Evolutionary conservation across 1,284 basidiomycete species (phyloP), one percentile per base, ranked within the genome.

Genomic region (Spongiforma sp.): DNA sequence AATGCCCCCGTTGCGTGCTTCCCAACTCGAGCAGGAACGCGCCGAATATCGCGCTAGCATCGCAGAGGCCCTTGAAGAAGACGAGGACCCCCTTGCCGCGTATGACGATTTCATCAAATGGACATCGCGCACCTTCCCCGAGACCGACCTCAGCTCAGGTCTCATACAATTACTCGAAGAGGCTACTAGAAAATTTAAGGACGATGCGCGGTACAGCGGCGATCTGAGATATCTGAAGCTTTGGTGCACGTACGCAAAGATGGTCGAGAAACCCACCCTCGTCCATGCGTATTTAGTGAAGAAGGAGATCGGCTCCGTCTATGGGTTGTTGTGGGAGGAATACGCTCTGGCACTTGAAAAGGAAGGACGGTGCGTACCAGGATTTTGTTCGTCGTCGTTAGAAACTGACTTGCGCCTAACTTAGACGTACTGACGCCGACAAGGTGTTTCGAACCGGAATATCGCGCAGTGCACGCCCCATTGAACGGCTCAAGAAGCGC

Each of bases 141-240:
- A 77, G 26, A 73, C 74, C 21, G 77, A 82, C 62, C 72, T 79
- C 33, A 75, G 84, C 72, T 84, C 89, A 71, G 90, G 91, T 2
- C 81, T 90, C n/a, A 78, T 87, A 7, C 86, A 89, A 62, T 79
- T 94, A 6, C 81, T 96, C 0, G 93, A 95, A 69, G 86, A 89
- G 67, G 87, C 89, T 1, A 93, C 92, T 1, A 81, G 90, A 28
- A 85, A 88, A 59, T 97, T 98, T 76, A 87, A 91, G 65, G 85
- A 88, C 32, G 94, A 96, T 71, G 81, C 85, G 37, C 81, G 89
- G 33, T 99, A 97, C 79, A 88, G 88, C 71, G 89, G 90, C 67
- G 96, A 99, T 80, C 79, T 93, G 61, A 86, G 96, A 46, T 98
- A 98, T 77, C 84, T 98, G 57, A 93, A 92, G 76, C 79, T 97